These are phyloP conservation scores for Magnusiomyces tetraspermus DNA, from an alignment of 1,139 yeast genomes.

Conservation along the genomic window DNA sequence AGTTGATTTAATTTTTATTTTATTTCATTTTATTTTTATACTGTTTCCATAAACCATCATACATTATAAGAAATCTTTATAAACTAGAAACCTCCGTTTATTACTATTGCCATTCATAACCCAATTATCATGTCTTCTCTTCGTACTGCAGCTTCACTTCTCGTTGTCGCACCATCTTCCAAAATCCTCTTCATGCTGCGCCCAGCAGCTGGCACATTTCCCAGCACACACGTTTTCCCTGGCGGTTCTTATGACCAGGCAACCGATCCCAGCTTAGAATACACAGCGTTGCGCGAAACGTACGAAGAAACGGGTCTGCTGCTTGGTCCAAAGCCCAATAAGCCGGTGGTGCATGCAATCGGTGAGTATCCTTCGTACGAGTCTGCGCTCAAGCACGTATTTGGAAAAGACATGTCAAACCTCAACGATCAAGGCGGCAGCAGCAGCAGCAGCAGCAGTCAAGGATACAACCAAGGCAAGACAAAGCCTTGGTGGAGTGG, in stretches of 20 bases:
- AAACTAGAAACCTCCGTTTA: too few species aligned
- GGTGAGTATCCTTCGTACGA: constrained; percentile 15
- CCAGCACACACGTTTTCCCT: constrained; percentile 29
- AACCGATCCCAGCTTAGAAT: constrained; percentile 23
- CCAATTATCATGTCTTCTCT: not conserved
- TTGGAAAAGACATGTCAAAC: not conserved
- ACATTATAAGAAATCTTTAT: too few species aligned
- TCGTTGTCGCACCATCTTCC: constrained; percentile 25
- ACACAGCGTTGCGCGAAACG: constrained; percentile 30
- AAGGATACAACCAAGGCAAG: not conserved
- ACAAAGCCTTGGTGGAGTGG: too few species aligned
- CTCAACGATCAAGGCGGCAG: not conserved
- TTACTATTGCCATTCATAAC: not conserved
- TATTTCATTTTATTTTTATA: too few species aligned
- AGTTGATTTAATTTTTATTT: not conserved
- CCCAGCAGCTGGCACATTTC: constrained; percentile 27
- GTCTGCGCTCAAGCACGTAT: constrained; percentile 14
- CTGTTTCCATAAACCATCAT: too few species aligned
- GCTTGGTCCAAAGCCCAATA: constrained; percentile 18
- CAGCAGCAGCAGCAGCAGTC: not conserved
- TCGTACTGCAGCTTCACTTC: constrained; percentile 24
- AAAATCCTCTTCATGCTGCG: constrained; percentile 26
- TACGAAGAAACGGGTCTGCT: constrained; percentile 31
- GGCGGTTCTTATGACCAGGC: constrained; percentile 27
- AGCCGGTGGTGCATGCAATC: constrained; percentile 16